Evolutionary conservation across 73 alveolate species (phyloP).

Genomic region (Stentor coeruleus): DNA sequence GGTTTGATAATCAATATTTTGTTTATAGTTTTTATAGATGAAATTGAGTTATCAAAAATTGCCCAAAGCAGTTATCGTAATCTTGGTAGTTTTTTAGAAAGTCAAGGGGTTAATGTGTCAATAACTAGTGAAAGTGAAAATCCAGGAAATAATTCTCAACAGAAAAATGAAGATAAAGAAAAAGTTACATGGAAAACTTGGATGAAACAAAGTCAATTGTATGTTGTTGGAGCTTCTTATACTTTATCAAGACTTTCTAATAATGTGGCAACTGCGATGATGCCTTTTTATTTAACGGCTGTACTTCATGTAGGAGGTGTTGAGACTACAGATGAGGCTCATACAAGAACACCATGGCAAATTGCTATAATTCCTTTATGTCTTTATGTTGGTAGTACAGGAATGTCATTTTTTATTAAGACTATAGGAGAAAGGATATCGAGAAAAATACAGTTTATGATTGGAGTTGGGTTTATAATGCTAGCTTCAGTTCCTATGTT

Average conservation of each 20-base stretch:
- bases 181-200: not conserved
- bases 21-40: slow-evolving; percentile 40
- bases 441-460: slow-evolving; percentile 38
- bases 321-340: slow-evolving; percentile 39
- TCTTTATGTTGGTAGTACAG: slow-evolving; percentile 57
- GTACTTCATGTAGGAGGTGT: slow-evolving; percentile 52
- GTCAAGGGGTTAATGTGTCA: slow-evolving; percentile 13
- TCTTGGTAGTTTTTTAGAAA: not conserved
- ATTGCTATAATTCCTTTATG: slow-evolving; percentile 68
- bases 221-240: slow-evolving; percentile 37
- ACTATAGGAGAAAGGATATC: slow-evolving; percentile 38
- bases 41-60: slow-evolving; percentile 37
- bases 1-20: slow-evolving; percentile 35
- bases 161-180: not conserved
- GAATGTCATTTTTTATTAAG: slow-evolving; percentile 50
- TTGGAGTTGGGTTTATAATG: slow-evolving; percentile 28
- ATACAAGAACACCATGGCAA: slow-evolving; percentile 56
- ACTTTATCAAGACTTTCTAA: slow-evolving; percentile 72
- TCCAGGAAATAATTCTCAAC: not conserved
- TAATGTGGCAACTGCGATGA: slow-evolving; percentile 70
- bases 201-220: slow-evolving; percentile 15
- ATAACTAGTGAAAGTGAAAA: slow-evolving; percentile 13
- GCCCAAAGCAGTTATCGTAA: slow-evolving; percentile 29
- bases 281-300: slow-evolving; percentile 53
- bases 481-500: not conserved